phyloP scores from a whole-genome alignment of 257 asterid species.

The Thymus mandschuricus region DNA sequence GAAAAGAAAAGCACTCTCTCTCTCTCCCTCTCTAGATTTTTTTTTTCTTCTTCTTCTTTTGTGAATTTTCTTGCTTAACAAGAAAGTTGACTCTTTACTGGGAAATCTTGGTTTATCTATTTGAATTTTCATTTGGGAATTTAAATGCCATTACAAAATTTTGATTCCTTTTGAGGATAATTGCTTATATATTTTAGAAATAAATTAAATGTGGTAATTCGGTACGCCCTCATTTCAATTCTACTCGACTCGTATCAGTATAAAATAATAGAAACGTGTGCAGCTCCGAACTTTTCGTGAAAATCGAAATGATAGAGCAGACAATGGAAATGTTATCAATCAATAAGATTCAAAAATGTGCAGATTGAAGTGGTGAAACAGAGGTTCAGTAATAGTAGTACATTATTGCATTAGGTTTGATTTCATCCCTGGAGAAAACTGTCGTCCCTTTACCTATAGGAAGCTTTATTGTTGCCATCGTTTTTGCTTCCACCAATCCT shows the following conservation, averaged over 20 bases:
- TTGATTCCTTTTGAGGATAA: too few species aligned
- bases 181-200: too few species aligned
- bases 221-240: too few species aligned
- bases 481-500: conserved; percentile 34
- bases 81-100: neutral
- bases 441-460: conserved; percentile 32
- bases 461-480: conserved; percentile 43
- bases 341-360: conserved; percentile 20
- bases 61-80: neutral
- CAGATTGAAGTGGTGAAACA: conserved; percentile 14
- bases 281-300: too few species aligned
- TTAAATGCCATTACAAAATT: too few species aligned
- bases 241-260: too few species aligned
- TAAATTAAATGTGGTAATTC: too few species aligned
- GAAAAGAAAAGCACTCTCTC: neutral
- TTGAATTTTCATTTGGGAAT: too few species aligned
- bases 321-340: neutral
- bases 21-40: neutral
- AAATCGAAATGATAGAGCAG: too few species aligned
- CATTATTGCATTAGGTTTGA: conserved; percentile 47
- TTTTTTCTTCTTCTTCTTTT: too few species aligned
- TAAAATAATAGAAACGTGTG: too few species aligned
- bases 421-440: conserved; percentile 22
- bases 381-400: conserved; percentile 27
- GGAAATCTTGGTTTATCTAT: too few species aligned